These are phyloP conservation scores for Actinomucor elegans DNA, from an alignment of 371 early-diverging fungal species.

Conservation along the genomic window DNA sequence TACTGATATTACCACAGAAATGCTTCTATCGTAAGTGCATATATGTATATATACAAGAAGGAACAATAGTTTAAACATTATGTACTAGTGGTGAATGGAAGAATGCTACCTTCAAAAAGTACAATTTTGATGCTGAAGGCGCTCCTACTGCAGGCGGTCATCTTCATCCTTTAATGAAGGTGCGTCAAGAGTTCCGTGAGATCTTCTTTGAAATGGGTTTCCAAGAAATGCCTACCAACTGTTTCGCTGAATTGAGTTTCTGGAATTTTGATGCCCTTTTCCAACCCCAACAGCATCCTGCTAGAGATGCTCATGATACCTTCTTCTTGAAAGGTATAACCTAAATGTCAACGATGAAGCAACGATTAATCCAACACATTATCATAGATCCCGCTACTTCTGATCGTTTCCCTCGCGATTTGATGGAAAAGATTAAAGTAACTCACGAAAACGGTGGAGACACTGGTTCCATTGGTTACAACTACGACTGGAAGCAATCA, in stretches of 20 bases:
- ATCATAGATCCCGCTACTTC: constrained; percentile 75
- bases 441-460: constrained; percentile 97
- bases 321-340: constrained; percentile 86
- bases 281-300: constrained; percentile 99
- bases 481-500: constrained; percentile 90
- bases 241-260: constrained; percentile 99
- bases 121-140: constrained; percentile 97
- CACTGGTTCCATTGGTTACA: constrained; percentile 94
- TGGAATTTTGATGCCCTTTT: constrained; percentile 99
- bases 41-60: background rate
- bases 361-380: background rate
- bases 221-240: constrained; percentile 99
- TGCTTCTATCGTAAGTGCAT: constrained; percentile 73
- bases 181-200: constrained; percentile 98
- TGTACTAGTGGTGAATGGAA: constrained; percentile 86
- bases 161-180: constrained; percentile 99
- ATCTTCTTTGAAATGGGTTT: constrained; percentile 99
- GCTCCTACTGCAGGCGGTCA: constrained; percentile 87
- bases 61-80: constrained; percentile 9
- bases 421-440: constrained; percentile 89
- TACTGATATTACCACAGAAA: constrained; percentile 96
- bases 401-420: constrained; percentile 81
- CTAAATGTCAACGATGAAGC: background rate
- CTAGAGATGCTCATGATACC: constrained; percentile 99
- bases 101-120: constrained; percentile 92